Evolutionary conservation across 2,329 filamentous ascomycete species (phyloP).

Genomic region (Xylaria polymorpha): DNA sequence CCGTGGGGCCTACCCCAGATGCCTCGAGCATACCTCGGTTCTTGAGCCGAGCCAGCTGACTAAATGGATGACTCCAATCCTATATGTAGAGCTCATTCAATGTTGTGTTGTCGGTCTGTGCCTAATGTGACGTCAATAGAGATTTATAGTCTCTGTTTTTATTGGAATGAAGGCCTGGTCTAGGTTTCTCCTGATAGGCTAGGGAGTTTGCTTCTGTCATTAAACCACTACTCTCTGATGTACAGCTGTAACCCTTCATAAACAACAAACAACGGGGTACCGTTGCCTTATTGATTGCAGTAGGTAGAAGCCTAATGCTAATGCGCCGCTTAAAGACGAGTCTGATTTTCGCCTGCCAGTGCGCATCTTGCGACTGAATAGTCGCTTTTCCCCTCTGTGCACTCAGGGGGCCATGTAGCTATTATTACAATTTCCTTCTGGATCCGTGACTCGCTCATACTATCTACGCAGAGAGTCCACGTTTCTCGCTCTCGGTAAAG

Average conservation of each 20-base stretch:
- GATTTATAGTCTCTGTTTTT: neutral
- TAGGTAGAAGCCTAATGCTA: neutral
- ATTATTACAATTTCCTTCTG: constrained; percentile 24
- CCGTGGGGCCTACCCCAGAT: constrained; percentile 25
- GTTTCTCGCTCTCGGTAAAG: constrained; percentile 94
- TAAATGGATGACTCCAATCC: neutral
- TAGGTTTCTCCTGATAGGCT: neutral
- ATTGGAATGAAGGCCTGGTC: neutral
- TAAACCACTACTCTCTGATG: constrained; percentile 5
- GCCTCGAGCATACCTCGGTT: constrained; percentile 32
- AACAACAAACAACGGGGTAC: neutral
- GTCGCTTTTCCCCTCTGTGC: neutral
- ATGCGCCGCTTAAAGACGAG: neutral
- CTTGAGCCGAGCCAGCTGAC: constrained; percentile 18
- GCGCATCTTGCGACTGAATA: neutral
- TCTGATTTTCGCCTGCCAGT: neutral
- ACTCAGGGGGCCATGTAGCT: constrained; percentile 6
- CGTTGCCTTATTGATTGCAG: neutral
- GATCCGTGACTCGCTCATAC: neutral
- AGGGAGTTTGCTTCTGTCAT: neutral
- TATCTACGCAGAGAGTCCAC: constrained; percentile 79
- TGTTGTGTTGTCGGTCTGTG: neutral
- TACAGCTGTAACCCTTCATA: constrained; percentile 5
- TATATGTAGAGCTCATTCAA: too few relatives aligned
- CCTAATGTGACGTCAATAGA: too few relatives aligned